Evolutionary conservation across 1,284 basidiomycete genomes (phyloP).

Genomic region (Leucoagaricus sp.): DNA sequence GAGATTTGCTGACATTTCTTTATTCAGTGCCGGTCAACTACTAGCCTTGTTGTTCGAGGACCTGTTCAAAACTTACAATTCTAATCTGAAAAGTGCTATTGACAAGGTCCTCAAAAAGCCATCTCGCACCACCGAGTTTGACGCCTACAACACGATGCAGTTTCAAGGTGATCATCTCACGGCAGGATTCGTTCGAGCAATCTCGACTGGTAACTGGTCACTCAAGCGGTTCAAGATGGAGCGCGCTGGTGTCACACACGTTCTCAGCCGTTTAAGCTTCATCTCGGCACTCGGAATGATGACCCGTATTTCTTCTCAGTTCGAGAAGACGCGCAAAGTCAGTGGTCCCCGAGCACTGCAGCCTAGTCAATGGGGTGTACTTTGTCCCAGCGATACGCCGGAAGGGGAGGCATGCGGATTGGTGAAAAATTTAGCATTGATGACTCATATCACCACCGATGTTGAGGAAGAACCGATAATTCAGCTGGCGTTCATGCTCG

Average conservation of each 20-base stretch:
- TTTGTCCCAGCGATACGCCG: conserved; percentile 98
- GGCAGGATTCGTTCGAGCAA: conserved; percentile 94
- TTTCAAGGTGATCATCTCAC: conserved; percentile 96
- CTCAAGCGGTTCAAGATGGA: conserved; percentile 99
- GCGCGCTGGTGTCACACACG: conserved; percentile 97
- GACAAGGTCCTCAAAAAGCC: conserved; percentile 99
- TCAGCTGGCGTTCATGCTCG: conserved; percentile 89
- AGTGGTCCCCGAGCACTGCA: conserved; percentile 97
- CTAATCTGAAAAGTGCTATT: conserved; percentile 93
- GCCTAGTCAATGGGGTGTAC: conserved; percentile 99
- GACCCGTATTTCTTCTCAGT: conserved; percentile 98
- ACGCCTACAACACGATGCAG: conserved; percentile 93
- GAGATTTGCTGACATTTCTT: conserved; percentile 3
- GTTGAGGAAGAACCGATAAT: conserved; percentile 96
- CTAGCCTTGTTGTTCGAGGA: conserved; percentile 97
- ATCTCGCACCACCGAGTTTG: conserved; percentile 93
- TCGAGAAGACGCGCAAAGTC: conserved; percentile 99
- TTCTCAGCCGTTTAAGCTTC: conserved; percentile 92
- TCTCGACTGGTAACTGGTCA: conserved; percentile 99
- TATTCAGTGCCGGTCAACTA: conserved; percentile 87
- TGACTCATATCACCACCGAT: conserved; percentile 99
- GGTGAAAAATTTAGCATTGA: conserved; percentile 98
- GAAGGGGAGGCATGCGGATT: conserved; percentile 99
- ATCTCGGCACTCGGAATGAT: conserved; percentile 99
- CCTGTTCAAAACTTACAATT: conserved; percentile 98